Conservation (phyloP, 2,329 filamentous ascomycete genomes). For the Fusarium sp. region DNA sequence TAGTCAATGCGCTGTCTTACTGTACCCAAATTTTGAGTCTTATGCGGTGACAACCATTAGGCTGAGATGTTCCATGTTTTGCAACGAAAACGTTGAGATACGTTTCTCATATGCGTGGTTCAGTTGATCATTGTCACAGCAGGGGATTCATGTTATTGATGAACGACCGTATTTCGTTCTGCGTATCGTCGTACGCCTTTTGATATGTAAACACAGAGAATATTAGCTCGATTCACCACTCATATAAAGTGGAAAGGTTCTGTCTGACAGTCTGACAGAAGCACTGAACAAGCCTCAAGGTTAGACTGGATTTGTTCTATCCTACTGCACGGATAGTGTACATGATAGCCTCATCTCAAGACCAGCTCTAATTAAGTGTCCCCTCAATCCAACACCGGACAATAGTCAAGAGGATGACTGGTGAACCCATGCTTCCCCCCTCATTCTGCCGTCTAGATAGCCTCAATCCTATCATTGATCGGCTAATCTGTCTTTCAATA, state of each 20-base stretch:
- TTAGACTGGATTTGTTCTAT: background rate
- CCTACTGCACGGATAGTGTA: background rate
- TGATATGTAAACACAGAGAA: background rate
- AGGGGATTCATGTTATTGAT: background rate
- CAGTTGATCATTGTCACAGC: background rate
- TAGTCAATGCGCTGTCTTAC: background rate
- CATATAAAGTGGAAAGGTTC: background rate
- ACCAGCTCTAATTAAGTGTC: background rate
- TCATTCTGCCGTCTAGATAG: background rate
- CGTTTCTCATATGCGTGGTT: background rate
- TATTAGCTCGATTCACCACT: background rate
- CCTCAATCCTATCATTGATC: background rate
- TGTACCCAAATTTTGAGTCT: background rate
- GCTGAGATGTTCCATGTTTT: background rate
- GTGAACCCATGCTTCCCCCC: background rate
- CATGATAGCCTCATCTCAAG: background rate
- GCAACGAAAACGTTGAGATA: background rate
- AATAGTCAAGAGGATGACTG: background rate
- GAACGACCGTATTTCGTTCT: background rate
- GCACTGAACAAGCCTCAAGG: background rate
- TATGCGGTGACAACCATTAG: background rate
- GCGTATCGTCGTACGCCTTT: background rate
- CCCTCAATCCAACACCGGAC: too few relatives aligned
- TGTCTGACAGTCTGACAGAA: background rate
- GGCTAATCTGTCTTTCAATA: slow-evolving; percentile 19